These are phyloP conservation scores for Uronychia binucleata DNA, from an alignment of 73 alveolate genomes.

Conservation along the genomic window DNA sequence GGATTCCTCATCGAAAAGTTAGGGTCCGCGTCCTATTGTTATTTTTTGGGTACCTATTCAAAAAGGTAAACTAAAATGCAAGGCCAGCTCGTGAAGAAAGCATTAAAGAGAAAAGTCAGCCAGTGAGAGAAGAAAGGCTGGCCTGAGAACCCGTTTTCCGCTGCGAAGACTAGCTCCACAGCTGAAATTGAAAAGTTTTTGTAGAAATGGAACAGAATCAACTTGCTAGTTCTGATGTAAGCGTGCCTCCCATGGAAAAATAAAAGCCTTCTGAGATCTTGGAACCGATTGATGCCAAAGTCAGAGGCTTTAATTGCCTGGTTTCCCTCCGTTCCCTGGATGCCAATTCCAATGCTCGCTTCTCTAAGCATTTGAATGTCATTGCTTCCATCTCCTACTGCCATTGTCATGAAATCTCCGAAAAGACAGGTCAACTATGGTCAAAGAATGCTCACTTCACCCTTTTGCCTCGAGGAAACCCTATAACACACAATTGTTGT, in stretches of 20 bases:
- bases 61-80: constrained; percentile 80
- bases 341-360: constrained; percentile 93
- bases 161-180: constrained; percentile 85
- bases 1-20: constrained; percentile 71
- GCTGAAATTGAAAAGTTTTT: constrained; percentile 92
- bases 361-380: constrained; percentile 90
- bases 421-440: constrained; percentile 61
- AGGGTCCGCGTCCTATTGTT: constrained; percentile 67
- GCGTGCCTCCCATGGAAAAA: constrained; percentile 93
- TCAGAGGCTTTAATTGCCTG: constrained; percentile 93
- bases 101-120: constrained; percentile 50
- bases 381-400: constrained; percentile 95
- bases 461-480: constrained; percentile 81
- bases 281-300: constrained; percentile 91
- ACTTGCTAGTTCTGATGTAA: constrained; percentile 82
- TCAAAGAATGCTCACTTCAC: constrained; percentile 62
- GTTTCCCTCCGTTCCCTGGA: constrained; percentile 97
- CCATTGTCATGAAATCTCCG: constrained; percentile 64
- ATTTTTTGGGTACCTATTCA: constrained; percentile 46
- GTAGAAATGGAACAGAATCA: constrained; percentile 90
- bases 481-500: constrained; percentile 80
- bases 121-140: constrained; percentile 92
- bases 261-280: constrained; percentile 81
- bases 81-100: constrained; percentile 75
- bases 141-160: constrained; percentile 80